Base-by-base conservation (phyloP, 1,139 yeast genomes). In the Hanseniaspora uvarum region DNA sequence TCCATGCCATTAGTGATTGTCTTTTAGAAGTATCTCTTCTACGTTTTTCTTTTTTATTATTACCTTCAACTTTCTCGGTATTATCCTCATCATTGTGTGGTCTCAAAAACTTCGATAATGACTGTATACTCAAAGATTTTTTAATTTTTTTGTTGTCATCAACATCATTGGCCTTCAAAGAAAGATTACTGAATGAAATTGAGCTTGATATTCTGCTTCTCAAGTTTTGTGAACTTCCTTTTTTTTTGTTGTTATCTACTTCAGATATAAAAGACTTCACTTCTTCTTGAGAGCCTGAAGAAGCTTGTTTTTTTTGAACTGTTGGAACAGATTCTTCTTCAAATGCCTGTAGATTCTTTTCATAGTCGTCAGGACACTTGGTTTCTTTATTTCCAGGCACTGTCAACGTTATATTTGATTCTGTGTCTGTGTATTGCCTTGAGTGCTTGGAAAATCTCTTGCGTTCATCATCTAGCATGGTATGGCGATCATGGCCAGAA, bases 81-180 rank as follows among this genome's bases (percentile, higher is more conserved):
- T 36, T 2, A 10, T 16, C 24, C 5, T 31, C 30, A 4, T 48
- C 46, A 24, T 23, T 19, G 21, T 18, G 12, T 8, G 43, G 36
- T 11, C 28, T 39, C 33, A 48, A 37, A 16, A n/a, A 48, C 28
- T 40, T 48, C 12, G 52, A 40, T 11, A 48, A 18, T 4, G 52
- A 48, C 10, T 48, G 52, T 16, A 48, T 48, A 18, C 52, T 48
- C 28, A 48, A 34, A 2, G 52, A 48, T 24, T 48, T 48, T 23
- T 48, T 48, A 5, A 48, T 44, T 21, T 21, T 44, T 21, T 30
- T 44, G 11, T n/a, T n/a, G 4, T 24, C 19, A 5, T 31, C 46
- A 34, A 16, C 21, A 14, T 21, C 34, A 14, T 12, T 21, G 1
- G 38, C 21, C 37, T 21, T 44, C 8, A 44, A 30, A 11, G 46